Base-by-base conservation (phyloP, 2,329 filamentous ascomycete genomes). In the Dactylonectria estremocensis region DNA sequence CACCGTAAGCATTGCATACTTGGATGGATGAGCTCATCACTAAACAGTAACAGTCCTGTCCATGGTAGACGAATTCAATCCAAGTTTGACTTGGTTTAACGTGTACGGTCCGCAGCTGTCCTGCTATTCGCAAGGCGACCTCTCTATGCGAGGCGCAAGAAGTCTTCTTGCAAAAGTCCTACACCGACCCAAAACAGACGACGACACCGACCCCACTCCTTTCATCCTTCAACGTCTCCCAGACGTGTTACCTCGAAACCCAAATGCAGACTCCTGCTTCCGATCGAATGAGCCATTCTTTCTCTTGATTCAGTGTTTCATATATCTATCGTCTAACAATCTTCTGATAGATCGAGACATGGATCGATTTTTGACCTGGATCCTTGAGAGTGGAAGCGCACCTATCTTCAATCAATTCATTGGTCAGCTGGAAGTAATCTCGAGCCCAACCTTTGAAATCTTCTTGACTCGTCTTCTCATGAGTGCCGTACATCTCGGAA, bases 281-380 rank as follows among this genome's bases (percentile, higher is more conserved):
- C 7, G 1, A 50, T 37, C 24, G 1, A 49, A 8, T 1, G 60
- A 50, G 1, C 60, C 60, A 40, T 40, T 50, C 14, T n/a, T 49
- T 8, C 33, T 43, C 1, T 14, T 62, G 1, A n/a, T 62, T 5
- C 35, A 56, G 22, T 43, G 6, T 16, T 31, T n/a, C 20, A 50
- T 63, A 9, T 63, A 63, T 43, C 31, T 56, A 9, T 33, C 31
- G 4, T 63, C 60, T 2, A 63, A 63, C 18, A 14, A 11, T 6
- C 7, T 20, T 8, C n/a, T 62, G 8, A 8, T 14, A 2, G 3
- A 22, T n/a, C n/a, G n/a, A 5, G 52, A 56, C 3, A 50, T 56
- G 14, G 18, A 49, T 20, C 2, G 3, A 1, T 63, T 63, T 20
- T 56, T 56, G 18, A 14, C 9, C 13, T 56, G 43, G 43, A 43